Conservation (phyloP, 305 asterid genomes). For the Plantago coronopus region DNA sequence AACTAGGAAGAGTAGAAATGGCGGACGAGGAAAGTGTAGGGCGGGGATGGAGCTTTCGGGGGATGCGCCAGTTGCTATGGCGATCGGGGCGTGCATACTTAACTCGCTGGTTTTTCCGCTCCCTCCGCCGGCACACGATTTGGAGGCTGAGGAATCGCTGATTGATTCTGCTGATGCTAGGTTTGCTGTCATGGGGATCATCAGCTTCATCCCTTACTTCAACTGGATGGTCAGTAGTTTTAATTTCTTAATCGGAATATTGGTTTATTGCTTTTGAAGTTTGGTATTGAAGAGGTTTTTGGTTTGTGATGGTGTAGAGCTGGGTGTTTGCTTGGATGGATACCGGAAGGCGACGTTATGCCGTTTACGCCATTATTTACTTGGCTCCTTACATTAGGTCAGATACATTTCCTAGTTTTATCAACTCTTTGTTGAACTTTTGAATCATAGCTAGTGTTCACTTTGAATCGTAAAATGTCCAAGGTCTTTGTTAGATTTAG, state of each 20-base stretch:
- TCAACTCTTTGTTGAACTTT: background rate
- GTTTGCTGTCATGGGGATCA: conserved; percentile 94
- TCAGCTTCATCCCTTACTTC: conserved; percentile 90
- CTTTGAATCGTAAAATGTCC: background rate
- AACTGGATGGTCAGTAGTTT: conserved; percentile 74
- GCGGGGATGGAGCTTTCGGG: conserved; percentile 52
- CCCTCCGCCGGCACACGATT: conserved; percentile 53
- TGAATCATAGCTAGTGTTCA: background rate
- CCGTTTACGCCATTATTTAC: conserved; percentile 81
- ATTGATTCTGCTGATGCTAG: conserved; percentile 83
- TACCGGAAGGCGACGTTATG: conserved; percentile 73
- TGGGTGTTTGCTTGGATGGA: conserved; percentile 99
- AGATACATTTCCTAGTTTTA: background rate
- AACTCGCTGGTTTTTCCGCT: conserved; percentile 68
- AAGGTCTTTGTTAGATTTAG: too few species aligned
- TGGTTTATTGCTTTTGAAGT: background rate
- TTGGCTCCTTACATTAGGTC: conserved; percentile 96
- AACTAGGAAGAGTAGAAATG: conserved; percentile 44
- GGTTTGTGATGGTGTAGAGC: conserved; percentile 41
- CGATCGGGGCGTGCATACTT: conserved; percentile 86
- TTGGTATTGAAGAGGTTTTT: background rate
- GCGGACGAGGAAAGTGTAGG: conserved; percentile 40
- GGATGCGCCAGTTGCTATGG: conserved; percentile 71
- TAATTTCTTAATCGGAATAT: background rate
- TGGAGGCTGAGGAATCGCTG: conserved; percentile 49